These are phyloP conservation scores for Candida jianshihensis DNA, from an alignment of 805 yeast species.

Conservation along the genomic window DNA sequence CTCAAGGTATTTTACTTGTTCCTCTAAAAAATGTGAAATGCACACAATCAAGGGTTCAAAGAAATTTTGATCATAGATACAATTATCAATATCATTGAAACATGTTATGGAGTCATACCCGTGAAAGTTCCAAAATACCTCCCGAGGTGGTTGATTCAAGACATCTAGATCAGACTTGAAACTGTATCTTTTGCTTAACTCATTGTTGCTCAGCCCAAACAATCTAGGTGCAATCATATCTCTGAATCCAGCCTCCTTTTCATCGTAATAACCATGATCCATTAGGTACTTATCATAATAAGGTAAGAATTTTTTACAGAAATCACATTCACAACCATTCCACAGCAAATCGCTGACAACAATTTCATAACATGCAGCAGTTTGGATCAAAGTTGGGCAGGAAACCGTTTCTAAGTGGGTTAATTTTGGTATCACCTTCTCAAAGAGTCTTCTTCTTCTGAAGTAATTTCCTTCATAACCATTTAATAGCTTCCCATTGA, in stretches of 20 bases:
- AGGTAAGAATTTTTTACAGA: conserved; percentile 42
- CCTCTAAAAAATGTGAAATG: conserved; percentile 40
- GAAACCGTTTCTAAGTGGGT: conserved; percentile 36
- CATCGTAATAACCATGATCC: conserved; percentile 55
- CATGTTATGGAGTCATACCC: conserved; percentile 36
- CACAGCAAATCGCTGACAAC: conserved; percentile 62
- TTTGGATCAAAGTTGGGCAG: conserved; percentile 53
- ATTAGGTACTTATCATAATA: conserved; percentile 53
- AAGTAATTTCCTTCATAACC: conserved; percentile 71
- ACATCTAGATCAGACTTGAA: conserved; percentile 26
- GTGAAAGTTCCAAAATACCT: conserved; percentile 42
- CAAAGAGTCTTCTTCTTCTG: conserved; percentile 49
- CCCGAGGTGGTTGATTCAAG: conserved; percentile 26
- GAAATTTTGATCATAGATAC: conserved; percentile 37
- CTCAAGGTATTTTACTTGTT: conserved; percentile 31
- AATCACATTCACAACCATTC: conserved; percentile 68
- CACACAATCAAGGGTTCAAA: conserved; percentile 35
- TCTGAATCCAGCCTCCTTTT: conserved; percentile 36
- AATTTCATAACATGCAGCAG: conserved; percentile 63
- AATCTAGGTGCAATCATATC: conserved; percentile 57
- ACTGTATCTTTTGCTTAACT: conserved; percentile 30
- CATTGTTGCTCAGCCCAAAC: conserved; percentile 45
- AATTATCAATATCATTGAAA: conserved; percentile 27
- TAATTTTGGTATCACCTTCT: conserved; percentile 39
- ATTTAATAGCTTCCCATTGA: conserved; percentile 49